Evolutionary conservation across 2,329 filamentous ascomycete genomes (phyloP).

Genomic region (Neocatenulostroma microsporum): DNA sequence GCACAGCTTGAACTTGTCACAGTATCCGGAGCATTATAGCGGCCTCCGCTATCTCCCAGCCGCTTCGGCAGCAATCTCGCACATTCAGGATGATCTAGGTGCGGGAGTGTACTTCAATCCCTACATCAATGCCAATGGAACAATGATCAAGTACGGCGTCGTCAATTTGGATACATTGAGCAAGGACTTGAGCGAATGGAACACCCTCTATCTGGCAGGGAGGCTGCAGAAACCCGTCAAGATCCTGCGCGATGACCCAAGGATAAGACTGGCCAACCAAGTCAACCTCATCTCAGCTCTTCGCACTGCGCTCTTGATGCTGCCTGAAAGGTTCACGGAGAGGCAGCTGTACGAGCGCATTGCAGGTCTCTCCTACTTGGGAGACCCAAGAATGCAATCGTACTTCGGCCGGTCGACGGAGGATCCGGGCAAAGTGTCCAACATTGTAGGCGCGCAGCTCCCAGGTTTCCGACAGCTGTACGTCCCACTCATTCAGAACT

Average conservation of each 20-base stretch:
- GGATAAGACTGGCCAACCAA: constrained; percentile 88
- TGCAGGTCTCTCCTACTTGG: constrained; percentile 84
- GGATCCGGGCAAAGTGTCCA: constrained; percentile 83
- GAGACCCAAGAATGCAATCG: constrained; percentile 82
- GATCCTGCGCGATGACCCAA: constrained; percentile 88
- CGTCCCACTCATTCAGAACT: constrained; percentile 75
- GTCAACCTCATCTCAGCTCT: constrained; percentile 89
- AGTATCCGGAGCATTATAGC: constrained; percentile 91
- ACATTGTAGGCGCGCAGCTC: constrained; percentile 89
- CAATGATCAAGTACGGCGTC: constrained; percentile 95
- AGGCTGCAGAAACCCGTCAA: constrained; percentile 96
- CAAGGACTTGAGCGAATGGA: constrained; percentile 79
- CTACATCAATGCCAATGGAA: constrained; percentile 88
- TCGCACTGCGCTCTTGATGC: constrained; percentile 76
- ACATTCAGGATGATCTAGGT: constrained; percentile 78
- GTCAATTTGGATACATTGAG: constrained; percentile 89
- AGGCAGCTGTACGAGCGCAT: constrained; percentile 84
- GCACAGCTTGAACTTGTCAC: constrained; percentile 84
- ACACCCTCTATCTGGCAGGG: constrained; percentile 91
- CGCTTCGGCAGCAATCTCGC: constrained; percentile 76
- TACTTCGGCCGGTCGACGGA: constrained; percentile 60
- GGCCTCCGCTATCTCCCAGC: constrained; percentile 60
- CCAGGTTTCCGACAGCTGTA: constrained; percentile 88
- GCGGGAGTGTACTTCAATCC: constrained; percentile 98
- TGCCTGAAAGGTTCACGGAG: constrained; percentile 79